phyloP scores from a whole-genome alignment of 257 asterid species.

The Forsythia viridissima region DNA sequence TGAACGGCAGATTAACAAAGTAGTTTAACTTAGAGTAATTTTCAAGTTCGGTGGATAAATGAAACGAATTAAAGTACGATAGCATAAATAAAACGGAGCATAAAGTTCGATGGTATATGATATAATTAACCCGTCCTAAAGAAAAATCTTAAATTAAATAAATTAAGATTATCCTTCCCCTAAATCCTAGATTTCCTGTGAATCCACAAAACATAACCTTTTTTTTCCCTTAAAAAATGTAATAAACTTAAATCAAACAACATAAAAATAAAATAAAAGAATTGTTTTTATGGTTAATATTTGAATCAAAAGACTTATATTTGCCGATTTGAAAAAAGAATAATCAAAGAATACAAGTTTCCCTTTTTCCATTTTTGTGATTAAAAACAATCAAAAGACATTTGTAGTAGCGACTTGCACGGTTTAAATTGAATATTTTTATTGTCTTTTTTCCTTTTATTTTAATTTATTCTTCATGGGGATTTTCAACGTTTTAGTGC shows the following conservation, averaged over 20 bases:
- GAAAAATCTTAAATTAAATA: background rate
- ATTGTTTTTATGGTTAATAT: background rate
- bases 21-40: too few relatives aligned
- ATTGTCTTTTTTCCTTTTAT: background rate
- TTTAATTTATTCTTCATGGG: conserved; percentile 7
- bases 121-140: too few relatives aligned
- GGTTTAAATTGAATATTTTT: conserved; percentile 17
- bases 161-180: background rate
- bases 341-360: background rate
- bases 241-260: background rate
- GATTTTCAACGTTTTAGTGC: background rate
- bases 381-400: background rate
- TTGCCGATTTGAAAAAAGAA: background rate
- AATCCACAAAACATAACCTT: background rate
- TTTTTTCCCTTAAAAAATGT: background rate
- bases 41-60: too few relatives aligned
- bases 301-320: background rate
- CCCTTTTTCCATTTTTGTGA: background rate
- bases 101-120: too few relatives aligned
- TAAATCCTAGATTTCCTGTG: background rate
- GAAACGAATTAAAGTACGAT: too few relatives aligned
- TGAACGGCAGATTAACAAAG: too few relatives aligned
- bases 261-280: background rate
- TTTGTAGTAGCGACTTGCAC: conserved; percentile 33
- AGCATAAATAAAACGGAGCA: too few relatives aligned